A percentile compares a stretch with the other conserved stretches of the same genome.
Evolutionary conservation across 2,329 filamentous ascomycete species (phyloP).

Genomic region (Trichoderma cornu-damae): DNA sequence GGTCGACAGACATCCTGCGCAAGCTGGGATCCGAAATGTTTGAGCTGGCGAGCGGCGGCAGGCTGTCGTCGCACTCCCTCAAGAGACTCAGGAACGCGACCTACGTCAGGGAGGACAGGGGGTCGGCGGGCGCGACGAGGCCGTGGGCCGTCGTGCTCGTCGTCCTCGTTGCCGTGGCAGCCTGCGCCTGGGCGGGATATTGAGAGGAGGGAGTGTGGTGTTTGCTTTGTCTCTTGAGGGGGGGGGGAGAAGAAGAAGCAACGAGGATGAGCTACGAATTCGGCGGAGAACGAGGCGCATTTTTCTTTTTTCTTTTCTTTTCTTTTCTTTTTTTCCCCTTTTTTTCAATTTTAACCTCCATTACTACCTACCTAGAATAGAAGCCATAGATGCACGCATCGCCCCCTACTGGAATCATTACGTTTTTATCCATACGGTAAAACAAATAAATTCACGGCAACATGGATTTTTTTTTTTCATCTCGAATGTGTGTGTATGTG

Average conservation of each 20-base stretch:
- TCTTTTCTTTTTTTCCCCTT: too few species aligned
- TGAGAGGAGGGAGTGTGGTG: too few species aligned
- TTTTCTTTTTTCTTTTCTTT: neutral
- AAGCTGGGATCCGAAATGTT: slow-evolving; percentile 48
- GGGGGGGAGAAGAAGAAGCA: too few species aligned
- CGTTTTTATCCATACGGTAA: too few species aligned
- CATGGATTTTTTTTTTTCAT: too few species aligned
- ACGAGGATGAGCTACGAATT: neutral
- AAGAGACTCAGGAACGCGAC: slow-evolving; percentile 32
- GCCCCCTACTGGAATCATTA: too few species aligned
- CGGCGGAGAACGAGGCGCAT: neutral
- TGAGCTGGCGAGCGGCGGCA: slow-evolving; percentile 41
- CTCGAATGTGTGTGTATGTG: too few species aligned
- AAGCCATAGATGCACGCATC: too few species aligned
- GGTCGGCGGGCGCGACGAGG: slow-evolving; percentile 22
- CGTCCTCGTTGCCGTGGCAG: neutral
- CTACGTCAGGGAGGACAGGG: slow-evolving; percentile 33
- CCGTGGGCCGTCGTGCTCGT: slow-evolving; percentile 20
- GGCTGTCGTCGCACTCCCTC: slow-evolving; percentile 32
- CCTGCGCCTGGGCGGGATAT: neutral
- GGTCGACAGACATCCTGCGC: slow-evolving; percentile 55
- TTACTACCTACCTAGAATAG: too few species aligned
- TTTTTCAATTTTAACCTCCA: neutral
- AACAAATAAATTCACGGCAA: too few species aligned
- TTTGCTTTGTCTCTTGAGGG: too few species aligned